Conservation (phyloP, 768 basidiomycete genomes). For the Panaeolus cyanescens region DNA sequence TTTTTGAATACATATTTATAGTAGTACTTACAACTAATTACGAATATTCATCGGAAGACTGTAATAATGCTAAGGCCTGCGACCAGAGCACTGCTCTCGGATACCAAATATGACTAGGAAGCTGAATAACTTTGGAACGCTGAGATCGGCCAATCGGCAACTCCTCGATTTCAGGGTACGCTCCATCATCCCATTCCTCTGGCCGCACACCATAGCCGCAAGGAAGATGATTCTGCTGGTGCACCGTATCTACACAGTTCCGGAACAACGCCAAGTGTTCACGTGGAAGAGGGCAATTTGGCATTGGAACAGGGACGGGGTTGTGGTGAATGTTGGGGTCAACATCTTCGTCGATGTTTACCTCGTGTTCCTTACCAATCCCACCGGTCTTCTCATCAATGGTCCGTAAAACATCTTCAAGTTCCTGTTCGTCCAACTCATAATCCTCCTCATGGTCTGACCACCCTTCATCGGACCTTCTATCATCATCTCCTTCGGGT, state of each 20-base stretch:
- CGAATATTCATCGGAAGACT: too few species aligned
- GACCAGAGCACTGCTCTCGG: conserved; percentile 7
- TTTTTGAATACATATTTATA: too few species aligned
- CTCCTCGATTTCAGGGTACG: neutral
- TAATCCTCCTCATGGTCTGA: neutral
- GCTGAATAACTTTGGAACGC: neutral
- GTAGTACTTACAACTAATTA: too few species aligned
- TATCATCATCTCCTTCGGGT: neutral
- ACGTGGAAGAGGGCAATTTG: conserved; percentile 10
- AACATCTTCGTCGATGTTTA: too few species aligned
- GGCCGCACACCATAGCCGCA: conserved; percentile 5
- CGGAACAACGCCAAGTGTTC: neutral
- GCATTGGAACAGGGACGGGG: conserved; percentile 8
- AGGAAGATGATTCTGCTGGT: neutral
- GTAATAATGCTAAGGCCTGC: conserved; percentile 1
- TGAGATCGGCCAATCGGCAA: neutral
- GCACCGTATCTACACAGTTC: neutral
- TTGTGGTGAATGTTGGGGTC: conserved; percentile 19
- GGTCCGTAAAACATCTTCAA: neutral
- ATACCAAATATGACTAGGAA: conserved; percentile 1
- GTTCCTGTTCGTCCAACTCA: neutral
- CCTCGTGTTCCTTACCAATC: too few species aligned
- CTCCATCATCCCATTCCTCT: conserved; percentile 3
- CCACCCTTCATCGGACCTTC: neutral
- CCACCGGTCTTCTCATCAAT: too few species aligned